phyloP scores from a whole-genome alignment of 2,329 filamentous ascomycete species.

The Cladosporium phlei region DNA sequence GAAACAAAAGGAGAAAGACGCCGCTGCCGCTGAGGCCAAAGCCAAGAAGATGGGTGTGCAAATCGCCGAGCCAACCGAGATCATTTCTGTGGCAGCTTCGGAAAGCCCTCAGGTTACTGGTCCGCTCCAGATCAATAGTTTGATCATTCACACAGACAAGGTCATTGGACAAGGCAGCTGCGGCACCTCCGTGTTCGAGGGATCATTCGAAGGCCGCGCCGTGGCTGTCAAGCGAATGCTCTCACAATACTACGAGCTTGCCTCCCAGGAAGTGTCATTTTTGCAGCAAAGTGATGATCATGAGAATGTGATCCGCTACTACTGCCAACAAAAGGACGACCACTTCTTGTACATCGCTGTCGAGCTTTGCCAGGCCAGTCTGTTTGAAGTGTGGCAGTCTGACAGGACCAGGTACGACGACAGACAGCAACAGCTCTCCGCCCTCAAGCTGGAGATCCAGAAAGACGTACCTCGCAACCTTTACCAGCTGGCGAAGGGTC shows the following conservation, averaged over 20 bases:
- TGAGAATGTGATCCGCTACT: conserved; percentile 94
- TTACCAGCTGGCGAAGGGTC: conserved; percentile 82
- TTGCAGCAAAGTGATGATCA: conserved; percentile 93
- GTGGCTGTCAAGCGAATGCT: conserved; percentile 97
- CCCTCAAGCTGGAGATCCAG: conserved; percentile 67
- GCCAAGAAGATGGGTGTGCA: conserved; percentile 39
- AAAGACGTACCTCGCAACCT: conserved; percentile 73
- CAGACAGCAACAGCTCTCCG: conserved; percentile 34
- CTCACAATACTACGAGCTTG: conserved; percentile 91
- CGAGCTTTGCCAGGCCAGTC: conserved; percentile 86
- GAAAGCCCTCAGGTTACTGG: conserved; percentile 41
- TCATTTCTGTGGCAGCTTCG: conserved; percentile 41
- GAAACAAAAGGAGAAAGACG: conserved; percentile 37
- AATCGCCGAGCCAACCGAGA: conserved; percentile 31
- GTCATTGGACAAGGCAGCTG: conserved; percentile 77
- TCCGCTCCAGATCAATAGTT: conserved; percentile 55
- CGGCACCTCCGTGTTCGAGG: conserved; percentile 92
- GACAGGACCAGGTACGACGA: conserved; percentile 60
- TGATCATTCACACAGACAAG: conserved; percentile 56
- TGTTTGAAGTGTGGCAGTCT: conserved; percentile 89
- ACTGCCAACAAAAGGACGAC: conserved; percentile 80
- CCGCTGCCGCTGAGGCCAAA: conserved; percentile 30
- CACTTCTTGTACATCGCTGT: conserved; percentile 95
- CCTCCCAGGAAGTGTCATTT: conserved; percentile 85
- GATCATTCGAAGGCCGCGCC: conserved; percentile 82